Base-by-base conservation (phyloP, 2,329 filamentous ascomycete genomes). In the Hypoxylon sp. region DNA sequence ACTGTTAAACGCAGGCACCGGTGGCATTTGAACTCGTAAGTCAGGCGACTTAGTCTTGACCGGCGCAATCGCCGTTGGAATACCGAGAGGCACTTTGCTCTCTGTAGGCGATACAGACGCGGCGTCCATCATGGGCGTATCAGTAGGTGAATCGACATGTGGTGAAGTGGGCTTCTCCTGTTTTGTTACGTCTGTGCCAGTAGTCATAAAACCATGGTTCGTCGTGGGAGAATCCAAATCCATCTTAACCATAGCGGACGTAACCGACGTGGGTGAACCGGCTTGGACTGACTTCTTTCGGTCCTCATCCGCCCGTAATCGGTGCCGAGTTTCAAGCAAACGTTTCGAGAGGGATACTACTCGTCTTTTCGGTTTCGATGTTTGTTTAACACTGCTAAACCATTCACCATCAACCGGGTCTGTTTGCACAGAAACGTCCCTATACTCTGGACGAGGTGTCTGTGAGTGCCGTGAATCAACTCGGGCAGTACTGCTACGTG, bases 261-360 rank as follows among this genome's bases (percentile, higher is more conserved):
- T 60, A 14, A 78, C 75, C 1, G 73, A 74, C 2, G 67, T 72
- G 6, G 75, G 75, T 3, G 78, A 80, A 1, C 74, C 70, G 5
- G 63, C 31, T 70, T 73, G 14, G 67, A 71, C 52, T 8, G 75
- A 77, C 24, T 79, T 79, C 13, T 76, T 76, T 35, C 81, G 77
- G 14, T 80, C 79, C 24, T 83, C 83, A 8, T 83, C 82, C 5
- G 78, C 74, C 22, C 79, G 83, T 24, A 81, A 72, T 26, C 80
- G 82, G 68, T 84, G 80, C 13, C 85, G 82, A 67, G 78, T 85
- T 70, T 84, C 85, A 8, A 89, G 73, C 3, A 89, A 75, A 14
- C 86, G 83, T 67, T 84, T 84, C 1, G 87, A 85, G 2, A 89
- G 78, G 0, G 86, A 85, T 3, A 88, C 82, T 11, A 89, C 80